These are phyloP conservation scores for Kodamaea kaohsiungensis DNA, from an alignment of 805 yeast species.

Conservation along the genomic window DNA sequence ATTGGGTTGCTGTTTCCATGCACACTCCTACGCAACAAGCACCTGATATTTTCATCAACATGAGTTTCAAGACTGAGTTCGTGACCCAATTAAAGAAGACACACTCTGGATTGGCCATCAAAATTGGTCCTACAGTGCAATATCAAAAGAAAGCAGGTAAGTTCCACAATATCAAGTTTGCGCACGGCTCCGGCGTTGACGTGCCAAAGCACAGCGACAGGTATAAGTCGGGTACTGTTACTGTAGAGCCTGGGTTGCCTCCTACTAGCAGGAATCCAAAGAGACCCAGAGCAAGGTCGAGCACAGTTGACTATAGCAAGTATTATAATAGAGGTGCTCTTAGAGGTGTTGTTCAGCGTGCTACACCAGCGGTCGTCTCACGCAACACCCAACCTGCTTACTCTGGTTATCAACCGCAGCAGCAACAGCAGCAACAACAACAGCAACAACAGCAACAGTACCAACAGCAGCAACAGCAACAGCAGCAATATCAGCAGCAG, in stretches of 20 bases:
- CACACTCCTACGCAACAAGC: slow-evolving; percentile 46
- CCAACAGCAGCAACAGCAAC: slow-evolving; percentile 13
- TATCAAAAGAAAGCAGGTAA: slow-evolving; percentile 92
- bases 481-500: slow-evolving; percentile 5
- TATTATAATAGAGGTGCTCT: slow-evolving; percentile 37
- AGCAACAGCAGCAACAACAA: slow-evolving; percentile 23
- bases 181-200: slow-evolving; percentile 48
- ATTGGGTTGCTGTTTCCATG: slow-evolving; percentile 80
- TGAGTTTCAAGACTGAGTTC: slow-evolving; percentile 87
- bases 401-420: slow-evolving; percentile 26
- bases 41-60: slow-evolving; percentile 80
- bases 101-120: slow-evolving; percentile 58
- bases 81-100: slow-evolving; percentile 69
- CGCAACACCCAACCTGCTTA: slow-evolving; percentile 16
- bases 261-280: slow-evolving; percentile 68
- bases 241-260: slow-evolving; percentile 78
- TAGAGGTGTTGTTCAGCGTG: slow-evolving; percentile 6
- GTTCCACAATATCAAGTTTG: slow-evolving; percentile 74
- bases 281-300: slow-evolving; percentile 63
- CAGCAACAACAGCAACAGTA: slow-evolving; percentile 20
- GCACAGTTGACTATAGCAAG: slow-evolving; percentile 43
- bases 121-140: slow-evolving; percentile 68
- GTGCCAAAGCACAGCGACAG: slow-evolving; percentile 68
- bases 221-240: slow-evolving; percentile 87
- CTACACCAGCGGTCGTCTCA: slow-evolving; percentile 20